Percentiles rank a stretch among this genome's conserved stretches.
Conservation (phyloP, 2,329 filamentous ascomycete genomes). For the Coniochaeta ligniaria region DNA sequence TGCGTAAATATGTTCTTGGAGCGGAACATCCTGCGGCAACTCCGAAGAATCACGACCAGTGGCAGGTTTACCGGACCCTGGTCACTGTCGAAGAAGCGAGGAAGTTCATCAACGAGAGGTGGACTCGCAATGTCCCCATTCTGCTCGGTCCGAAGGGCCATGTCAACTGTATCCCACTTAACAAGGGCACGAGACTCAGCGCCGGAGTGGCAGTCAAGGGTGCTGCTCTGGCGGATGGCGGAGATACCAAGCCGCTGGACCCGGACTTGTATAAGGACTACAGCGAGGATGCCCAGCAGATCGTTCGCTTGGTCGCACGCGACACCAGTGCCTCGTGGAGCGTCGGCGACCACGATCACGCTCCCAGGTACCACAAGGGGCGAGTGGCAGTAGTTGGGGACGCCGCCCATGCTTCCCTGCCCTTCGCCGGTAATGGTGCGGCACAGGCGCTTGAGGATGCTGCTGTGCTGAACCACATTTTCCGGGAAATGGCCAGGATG, state of each 20-base stretch:
- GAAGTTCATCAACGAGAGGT: conserved; percentile 18
- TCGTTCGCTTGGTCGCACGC: conserved; percentile 20
- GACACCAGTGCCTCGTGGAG: conserved; percentile 23
- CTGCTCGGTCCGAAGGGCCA: conserved; percentile 22
- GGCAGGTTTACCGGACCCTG: conserved; percentile 19
- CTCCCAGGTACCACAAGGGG: not conserved
- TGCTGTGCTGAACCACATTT: not conserved
- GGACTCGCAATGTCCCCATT: conserved; percentile 22
- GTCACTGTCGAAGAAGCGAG: conserved; percentile 17
- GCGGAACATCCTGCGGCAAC: conserved; percentile 18
- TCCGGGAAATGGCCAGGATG: not conserved
- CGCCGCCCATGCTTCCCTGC: not conserved
- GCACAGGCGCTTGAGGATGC: not conserved
- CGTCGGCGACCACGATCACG: conserved; percentile 1
- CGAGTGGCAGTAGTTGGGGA: not conserved
- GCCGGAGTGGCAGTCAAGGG: conserved; percentile 24
- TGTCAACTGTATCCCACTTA: conserved; percentile 24
- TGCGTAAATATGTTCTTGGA: conserved; percentile 21
- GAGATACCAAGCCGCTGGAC: conserved; percentile 11
- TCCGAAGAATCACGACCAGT: conserved; percentile 24
- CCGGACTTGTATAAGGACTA: conserved; percentile 20
- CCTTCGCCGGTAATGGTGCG: not conserved
- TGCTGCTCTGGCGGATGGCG: conserved; percentile 4
- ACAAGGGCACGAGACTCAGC: conserved; percentile 23
- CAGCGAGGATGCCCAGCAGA: conserved; percentile 20